Evolutionary conservation across 2,329 filamentous ascomycete species (phyloP).

Genomic region (Fusarium pseudograminearum): DNA sequence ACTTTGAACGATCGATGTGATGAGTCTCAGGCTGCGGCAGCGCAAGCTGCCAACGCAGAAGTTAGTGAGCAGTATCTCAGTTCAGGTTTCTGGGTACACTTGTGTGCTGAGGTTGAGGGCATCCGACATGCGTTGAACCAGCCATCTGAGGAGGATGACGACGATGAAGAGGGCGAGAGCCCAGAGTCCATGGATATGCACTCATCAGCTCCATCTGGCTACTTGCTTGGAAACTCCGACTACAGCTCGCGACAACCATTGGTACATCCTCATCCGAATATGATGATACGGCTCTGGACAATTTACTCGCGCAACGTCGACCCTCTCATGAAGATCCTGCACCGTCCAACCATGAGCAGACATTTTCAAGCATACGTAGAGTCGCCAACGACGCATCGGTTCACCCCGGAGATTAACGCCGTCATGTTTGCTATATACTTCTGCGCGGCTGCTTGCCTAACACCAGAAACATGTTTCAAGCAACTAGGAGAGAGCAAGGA

Average conservation of each 20-base stretch:
- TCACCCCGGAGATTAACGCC: conserved; percentile 49
- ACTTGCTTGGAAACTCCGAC: conserved; percentile 45
- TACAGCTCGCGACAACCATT: conserved; percentile 40
- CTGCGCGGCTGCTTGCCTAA: conserved; percentile 54
- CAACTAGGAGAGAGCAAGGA: conserved; percentile 53
- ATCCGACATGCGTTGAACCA: conserved; percentile 59
- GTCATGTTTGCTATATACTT: conserved; percentile 60
- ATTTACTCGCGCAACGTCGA: conserved; percentile 58
- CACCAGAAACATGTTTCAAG: conserved; percentile 47
- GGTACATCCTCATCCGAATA: conserved; percentile 54
- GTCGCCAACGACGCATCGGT: conserved; percentile 31
- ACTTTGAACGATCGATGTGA: conserved; percentile 33
- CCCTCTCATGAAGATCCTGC: conserved; percentile 59
- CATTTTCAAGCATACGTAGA: conserved; percentile 47
- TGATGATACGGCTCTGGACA: conserved; percentile 53
- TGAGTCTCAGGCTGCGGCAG: conserved; percentile 23
- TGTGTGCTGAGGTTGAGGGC: conserved; percentile 60
- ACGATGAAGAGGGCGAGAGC: conserved; percentile 51
- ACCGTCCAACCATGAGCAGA: conserved; percentile 55
- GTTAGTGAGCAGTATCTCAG: conserved; percentile 54
- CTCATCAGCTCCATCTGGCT: conserved; percentile 46
- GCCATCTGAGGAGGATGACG: conserved; percentile 56
- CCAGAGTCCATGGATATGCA: conserved; percentile 48
- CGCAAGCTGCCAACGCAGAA: conserved; percentile 40
- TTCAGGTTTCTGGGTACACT: conserved; percentile 59